A percentile compares a stretch with the other conserved stretches of the same genome.
Conservation (phyloP, 257 asterid genomes). For the Misopates orontium region DNA sequence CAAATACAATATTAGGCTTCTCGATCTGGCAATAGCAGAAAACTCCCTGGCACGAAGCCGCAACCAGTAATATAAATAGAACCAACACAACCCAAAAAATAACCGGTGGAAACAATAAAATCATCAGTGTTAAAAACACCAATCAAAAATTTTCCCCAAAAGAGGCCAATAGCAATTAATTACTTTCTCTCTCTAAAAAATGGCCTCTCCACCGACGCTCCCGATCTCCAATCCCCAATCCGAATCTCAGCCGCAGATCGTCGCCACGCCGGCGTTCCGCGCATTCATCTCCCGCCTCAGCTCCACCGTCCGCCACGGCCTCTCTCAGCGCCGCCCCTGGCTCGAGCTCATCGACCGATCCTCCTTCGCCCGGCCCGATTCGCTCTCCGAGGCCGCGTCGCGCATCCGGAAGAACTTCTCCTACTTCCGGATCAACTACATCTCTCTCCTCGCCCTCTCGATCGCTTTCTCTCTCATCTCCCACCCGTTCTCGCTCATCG, state of each 20-base stretch:
- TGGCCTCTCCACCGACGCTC: slow-evolving; percentile 69
- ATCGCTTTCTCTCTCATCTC: slow-evolving; percentile 79
- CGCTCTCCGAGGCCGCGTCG: slow-evolving; percentile 77
- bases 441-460: slow-evolving; percentile 60
- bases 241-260: slow-evolving; percentile 41
- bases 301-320: slow-evolving; percentile 59
- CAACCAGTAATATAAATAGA: too few species aligned
- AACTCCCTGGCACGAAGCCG: too few species aligned
- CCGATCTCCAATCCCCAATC: slow-evolving; percentile 73
- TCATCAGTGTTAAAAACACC: too few species aligned
- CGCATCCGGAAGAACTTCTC: slow-evolving; percentile 71
- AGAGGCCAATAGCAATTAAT: background rate
- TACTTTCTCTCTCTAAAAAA: slow-evolving; percentile 28
- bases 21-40: too few species aligned
- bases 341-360: slow-evolving; percentile 74
- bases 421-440: slow-evolving; percentile 82
- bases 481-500: slow-evolving; percentile 75
- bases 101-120: too few species aligned
- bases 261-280: slow-evolving; percentile 82
- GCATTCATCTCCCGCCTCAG: slow-evolving; percentile 63
- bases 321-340: slow-evolving; percentile 94
- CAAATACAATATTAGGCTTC: too few species aligned
- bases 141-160: too few species aligned
- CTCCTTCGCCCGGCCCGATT: slow-evolving; percentile 81
- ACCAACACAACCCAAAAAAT: too few species aligned